Evolutionary conservation across 805 yeast genomes (phyloP).

Genomic region (Scheffersomyces coipomensis): DNA sequence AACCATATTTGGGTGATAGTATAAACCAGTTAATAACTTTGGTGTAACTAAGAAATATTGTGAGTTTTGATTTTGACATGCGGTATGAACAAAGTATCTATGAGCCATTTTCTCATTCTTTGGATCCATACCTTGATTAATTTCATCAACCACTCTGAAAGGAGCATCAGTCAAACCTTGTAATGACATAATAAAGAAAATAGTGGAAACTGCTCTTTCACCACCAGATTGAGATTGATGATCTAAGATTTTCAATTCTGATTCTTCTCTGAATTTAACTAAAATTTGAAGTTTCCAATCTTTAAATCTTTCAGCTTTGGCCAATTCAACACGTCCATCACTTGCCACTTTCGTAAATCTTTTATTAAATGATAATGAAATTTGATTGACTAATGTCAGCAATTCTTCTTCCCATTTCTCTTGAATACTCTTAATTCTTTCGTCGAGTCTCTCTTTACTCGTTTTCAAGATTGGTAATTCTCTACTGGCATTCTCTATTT

Average conservation of each 20-base stretch:
- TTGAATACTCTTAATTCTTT: slow-evolving; percentile 37
- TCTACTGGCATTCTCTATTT: slow-evolving; percentile 29
- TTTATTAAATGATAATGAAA: slow-evolving; percentile 63
- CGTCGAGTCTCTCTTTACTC: slow-evolving; percentile 24
- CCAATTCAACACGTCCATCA: slow-evolving; percentile 76
- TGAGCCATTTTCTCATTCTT: slow-evolving; percentile 87
- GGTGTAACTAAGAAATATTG: slow-evolving; percentile 95
- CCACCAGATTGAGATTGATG: slow-evolving; percentile 97
- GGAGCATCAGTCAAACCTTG: slow-evolving; percentile 90
- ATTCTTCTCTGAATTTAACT: slow-evolving; percentile 81
- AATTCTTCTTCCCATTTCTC: slow-evolving; percentile 63
- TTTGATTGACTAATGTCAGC: slow-evolving; percentile 46
- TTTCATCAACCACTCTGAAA: slow-evolving; percentile 94
- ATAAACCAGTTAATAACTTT: slow-evolving; percentile 73
- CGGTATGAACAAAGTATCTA: slow-evolving; percentile 77
- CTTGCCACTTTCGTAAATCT: slow-evolving; percentile 77
- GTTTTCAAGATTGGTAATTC: slow-evolving; percentile 36
- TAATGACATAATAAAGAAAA: slow-evolving; percentile 82
- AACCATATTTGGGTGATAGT: slow-evolving; percentile 76
- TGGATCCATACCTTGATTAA: slow-evolving; percentile 98
- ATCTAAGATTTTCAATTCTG: slow-evolving; percentile 68
- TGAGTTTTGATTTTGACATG: slow-evolving; percentile 58
- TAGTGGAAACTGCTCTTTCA: slow-evolving; percentile 93
- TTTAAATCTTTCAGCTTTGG: slow-evolving; percentile 49
- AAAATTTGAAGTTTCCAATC: slow-evolving; percentile 84